Evolutionary conservation across 345 rosid species (phyloP).

Genomic region (Salix brachista): DNA sequence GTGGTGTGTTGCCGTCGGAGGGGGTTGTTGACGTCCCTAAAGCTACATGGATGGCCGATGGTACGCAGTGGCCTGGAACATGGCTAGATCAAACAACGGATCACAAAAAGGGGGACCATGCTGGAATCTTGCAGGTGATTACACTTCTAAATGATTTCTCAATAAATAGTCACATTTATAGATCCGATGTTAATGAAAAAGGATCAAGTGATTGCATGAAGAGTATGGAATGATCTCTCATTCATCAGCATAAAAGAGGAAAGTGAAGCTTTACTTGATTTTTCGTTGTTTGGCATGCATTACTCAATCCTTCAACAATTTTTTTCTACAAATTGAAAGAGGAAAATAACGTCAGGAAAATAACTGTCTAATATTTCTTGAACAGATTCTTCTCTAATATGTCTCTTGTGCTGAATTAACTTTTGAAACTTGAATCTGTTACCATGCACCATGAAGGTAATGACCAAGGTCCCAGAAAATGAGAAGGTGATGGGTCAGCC

Average conservation of each 20-base stretch:
- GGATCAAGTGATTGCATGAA: background rate
- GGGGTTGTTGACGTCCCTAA: constrained; percentile 38
- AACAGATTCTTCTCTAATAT: background rate
- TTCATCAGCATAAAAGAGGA: background rate
- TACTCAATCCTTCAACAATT: background rate
- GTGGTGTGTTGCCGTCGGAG: constrained; percentile 46
- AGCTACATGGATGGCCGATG: constrained; percentile 99
- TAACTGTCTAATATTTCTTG: background rate
- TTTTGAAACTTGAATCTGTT: background rate
- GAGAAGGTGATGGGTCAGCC: constrained; percentile 67
- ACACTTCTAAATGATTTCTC: background rate
- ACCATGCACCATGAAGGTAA: constrained; percentile 35
- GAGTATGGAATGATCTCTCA: background rate
- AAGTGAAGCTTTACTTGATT: background rate
- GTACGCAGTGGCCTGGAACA: constrained; percentile 96
- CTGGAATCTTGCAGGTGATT: constrained; percentile 68
- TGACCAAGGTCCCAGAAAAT: constrained; percentile 77
- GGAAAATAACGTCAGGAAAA: background rate
- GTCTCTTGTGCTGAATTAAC: background rate
- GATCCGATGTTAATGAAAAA: background rate
- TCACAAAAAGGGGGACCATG: constrained; percentile 85
- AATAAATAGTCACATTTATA: background rate
- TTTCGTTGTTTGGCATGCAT: background rate
- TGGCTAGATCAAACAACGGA: constrained; percentile 64
- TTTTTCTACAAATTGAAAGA: background rate